A percentile compares a stretch with the other conserved stretches of the same genome.
phyloP scores from a whole-genome alignment of 371 early-diverging fungal genomes.

The Mortierella sp. region DNA sequence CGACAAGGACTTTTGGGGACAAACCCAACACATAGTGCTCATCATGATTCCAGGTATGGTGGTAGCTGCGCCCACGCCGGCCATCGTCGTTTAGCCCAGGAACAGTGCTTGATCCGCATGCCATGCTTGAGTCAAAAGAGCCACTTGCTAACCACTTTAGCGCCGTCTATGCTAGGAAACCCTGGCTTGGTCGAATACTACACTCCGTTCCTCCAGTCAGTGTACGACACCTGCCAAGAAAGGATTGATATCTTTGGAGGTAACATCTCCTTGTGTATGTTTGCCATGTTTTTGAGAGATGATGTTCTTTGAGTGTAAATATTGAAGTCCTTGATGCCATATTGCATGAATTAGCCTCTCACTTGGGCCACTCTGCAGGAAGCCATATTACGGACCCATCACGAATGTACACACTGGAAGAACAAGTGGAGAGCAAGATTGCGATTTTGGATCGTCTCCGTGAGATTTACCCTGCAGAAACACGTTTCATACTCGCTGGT shows the following conservation, averaged over 20 bases:
- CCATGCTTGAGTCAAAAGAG: not conserved
- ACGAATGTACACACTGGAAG: constrained; percentile 59
- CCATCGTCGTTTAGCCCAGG: too few relatives aligned
- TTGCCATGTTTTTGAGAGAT: too few relatives aligned
- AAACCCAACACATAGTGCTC: constrained; percentile 56
- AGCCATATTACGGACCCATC: constrained; percentile 26
- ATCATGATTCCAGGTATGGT: constrained; percentile 63
- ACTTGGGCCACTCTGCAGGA: constrained; percentile 65
- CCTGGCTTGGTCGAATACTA: constrained; percentile 82
- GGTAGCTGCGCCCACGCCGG: too few relatives aligned
- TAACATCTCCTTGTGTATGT: constrained; percentile 12
- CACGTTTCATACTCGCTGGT: constrained; percentile 68
- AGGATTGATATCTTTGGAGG: constrained; percentile 68
- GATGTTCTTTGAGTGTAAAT: not conserved
- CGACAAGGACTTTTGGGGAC: not conserved
- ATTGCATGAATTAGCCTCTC: constrained; percentile 54
- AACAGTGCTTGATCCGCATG: too few relatives aligned
- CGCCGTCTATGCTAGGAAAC: constrained; percentile 58
- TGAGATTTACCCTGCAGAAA: constrained; percentile 60
- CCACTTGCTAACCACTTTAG: not conserved
- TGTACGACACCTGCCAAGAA: constrained; percentile 53
- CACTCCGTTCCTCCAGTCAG: constrained; percentile 64
- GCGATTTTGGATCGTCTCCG: constrained; percentile 66
- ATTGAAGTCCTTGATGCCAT: not conserved
- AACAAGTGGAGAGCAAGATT: constrained; percentile 76